phyloP scores from a whole-genome alignment of 225 moss, liverwort and hornwort species.

The Antitrichia curtipendula region DNA sequence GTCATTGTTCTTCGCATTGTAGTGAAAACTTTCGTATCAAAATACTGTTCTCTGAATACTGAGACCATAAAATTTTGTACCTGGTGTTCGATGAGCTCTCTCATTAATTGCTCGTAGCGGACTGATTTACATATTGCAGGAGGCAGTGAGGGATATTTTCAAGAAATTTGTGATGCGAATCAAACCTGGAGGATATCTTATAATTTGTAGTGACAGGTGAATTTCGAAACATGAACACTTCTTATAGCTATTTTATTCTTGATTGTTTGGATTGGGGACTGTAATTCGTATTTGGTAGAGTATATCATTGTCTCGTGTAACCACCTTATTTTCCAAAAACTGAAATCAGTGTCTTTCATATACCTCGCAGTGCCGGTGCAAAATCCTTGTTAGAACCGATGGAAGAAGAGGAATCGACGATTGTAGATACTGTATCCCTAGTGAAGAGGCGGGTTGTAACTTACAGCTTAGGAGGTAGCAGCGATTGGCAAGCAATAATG shows the following conservation, averaged over 20 bases:
- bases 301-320: not conserved
- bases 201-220: slow-evolving; percentile 79
- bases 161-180: slow-evolving; percentile 67
- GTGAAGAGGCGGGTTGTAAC: slow-evolving; percentile 48
- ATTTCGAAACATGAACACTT: not conserved
- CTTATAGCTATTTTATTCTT: not conserved
- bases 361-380: slow-evolving; percentile 55
- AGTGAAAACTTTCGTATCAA: not conserved
- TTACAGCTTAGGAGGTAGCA: slow-evolving; percentile 54
- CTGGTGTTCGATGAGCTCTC: not conserved
- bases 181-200: slow-evolving; percentile 60
- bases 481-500: slow-evolving; percentile 92
- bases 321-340: not conserved
- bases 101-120: not conserved
- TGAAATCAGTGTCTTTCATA: not conserved
- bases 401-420: slow-evolving; percentile 4
- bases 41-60: not conserved
- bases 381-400: slow-evolving; percentile 38
- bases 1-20: not conserved
- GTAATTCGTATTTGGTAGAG: not conserved
- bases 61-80: not conserved
- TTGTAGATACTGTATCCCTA: not conserved
- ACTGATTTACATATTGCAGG: slow-evolving; percentile 23
- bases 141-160: slow-evolving; percentile 60
- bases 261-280: not conserved